phyloP scores from a whole-genome alignment of 2,329 filamentous ascomycete genomes.

The Aspergillus fijiensis region DNA sequence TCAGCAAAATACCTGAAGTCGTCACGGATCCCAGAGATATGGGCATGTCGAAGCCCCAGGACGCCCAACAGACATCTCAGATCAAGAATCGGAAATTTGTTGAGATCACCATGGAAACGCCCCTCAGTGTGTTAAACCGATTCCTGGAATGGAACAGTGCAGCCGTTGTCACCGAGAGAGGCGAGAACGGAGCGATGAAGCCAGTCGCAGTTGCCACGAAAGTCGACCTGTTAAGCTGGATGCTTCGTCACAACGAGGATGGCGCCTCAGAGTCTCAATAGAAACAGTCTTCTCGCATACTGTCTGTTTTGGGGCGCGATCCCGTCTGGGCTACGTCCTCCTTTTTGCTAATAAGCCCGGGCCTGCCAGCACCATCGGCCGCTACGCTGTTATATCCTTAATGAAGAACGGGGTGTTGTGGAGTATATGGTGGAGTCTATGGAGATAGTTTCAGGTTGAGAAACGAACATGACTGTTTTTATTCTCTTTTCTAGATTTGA shows the following conservation, averaged over 20 bases:
- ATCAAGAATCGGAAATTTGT: constrained; percentile 71
- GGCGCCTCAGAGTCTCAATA: constrained; percentile 10
- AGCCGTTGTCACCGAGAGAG: constrained; percentile 84
- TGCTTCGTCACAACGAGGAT: constrained; percentile 65
- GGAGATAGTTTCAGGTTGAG: no score
- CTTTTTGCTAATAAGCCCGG: not conserved
- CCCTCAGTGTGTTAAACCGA: constrained; percentile 75
- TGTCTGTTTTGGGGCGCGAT: not conserved
- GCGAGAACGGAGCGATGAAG: constrained; percentile 62
- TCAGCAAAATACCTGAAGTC: constrained; percentile 80
- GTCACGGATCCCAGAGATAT: constrained; percentile 81
- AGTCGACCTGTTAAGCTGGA: constrained; percentile 89
- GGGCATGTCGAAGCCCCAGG: constrained; percentile 32
- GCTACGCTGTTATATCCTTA: no score
- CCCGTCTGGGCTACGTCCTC: not conserved
- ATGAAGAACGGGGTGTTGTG: no score
- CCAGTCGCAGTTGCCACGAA: constrained; percentile 92
- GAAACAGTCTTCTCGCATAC: no score
- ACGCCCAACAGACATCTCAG: constrained; percentile 37
- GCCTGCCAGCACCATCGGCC: no score
- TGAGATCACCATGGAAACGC: constrained; percentile 89
- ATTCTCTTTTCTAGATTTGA: no score
- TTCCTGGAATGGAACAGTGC: constrained; percentile 99
- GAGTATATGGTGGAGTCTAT: no score
- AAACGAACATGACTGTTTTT: no score